Percentiles rank a stretch among this genome's conserved stretches.
Conservation (phyloP, 2,329 filamentous ascomycete genomes). For the Calonectria leucothoes region DNA sequence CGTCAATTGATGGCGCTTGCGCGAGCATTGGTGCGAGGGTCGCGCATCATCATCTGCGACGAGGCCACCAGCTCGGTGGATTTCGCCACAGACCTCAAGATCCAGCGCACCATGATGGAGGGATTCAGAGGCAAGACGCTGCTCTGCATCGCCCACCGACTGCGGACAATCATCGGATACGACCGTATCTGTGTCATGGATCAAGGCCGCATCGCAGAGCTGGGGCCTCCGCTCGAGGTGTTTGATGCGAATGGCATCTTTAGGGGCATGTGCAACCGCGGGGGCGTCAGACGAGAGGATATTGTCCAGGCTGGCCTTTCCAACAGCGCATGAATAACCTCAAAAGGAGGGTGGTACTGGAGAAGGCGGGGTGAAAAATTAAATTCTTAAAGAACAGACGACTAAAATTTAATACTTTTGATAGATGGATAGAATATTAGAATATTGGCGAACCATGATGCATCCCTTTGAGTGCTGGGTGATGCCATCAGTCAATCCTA, state of each 20-base stretch:
- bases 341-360: neutral
- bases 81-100: conserved; percentile 96
- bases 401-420: neutral
- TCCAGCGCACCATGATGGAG: conserved; percentile 86
- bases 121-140: conserved; percentile 89
- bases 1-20: conserved; percentile 95
- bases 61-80: conserved; percentile 94
- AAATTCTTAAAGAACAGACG: neutral
- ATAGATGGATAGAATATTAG: neutral
- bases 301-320: neutral
- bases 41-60: conserved; percentile 95
- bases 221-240: neutral
- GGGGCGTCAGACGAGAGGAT: conserved; percentile 3
- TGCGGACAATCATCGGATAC: conserved; percentile 92
- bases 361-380: neutral
- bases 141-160: conserved; percentile 90
- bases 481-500: neutral
- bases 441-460: neutral
- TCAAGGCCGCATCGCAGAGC: neutral
- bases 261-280: conserved; percentile 2
- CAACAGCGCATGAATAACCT: neutral
- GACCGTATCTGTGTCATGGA: conserved; percentile 74
- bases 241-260: neutral
- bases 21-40: conserved; percentile 86
- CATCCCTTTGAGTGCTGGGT: too few species aligned